These are phyloP conservation scores for Candida easanensis DNA, from an alignment of 805 yeast species.

Conservation along the genomic window DNA sequence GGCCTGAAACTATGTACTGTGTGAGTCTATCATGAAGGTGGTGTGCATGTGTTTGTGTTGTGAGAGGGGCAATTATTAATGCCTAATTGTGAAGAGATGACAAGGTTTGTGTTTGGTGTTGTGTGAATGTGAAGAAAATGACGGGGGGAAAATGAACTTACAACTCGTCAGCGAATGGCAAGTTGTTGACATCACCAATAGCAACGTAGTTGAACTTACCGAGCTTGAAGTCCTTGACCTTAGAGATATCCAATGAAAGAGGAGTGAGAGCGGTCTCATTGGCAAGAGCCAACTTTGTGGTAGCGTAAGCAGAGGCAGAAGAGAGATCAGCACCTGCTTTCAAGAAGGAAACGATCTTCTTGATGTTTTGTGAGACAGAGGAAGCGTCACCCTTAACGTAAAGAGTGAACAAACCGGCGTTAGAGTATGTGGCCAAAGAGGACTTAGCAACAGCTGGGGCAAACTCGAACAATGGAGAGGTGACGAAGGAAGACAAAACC, in stretches of 20 bases:
- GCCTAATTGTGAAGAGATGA: neutral
- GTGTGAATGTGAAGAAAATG: neutral
- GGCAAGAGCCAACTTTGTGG: conserved; percentile 40
- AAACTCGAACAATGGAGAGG: conserved; percentile 54
- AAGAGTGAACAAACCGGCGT: conserved; percentile 78
- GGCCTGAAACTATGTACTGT: conserved; percentile 7
- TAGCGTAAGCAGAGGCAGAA: conserved; percentile 54
- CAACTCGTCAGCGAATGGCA: conserved; percentile 90
- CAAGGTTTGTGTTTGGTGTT: neutral
- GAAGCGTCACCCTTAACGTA: conserved; percentile 59
- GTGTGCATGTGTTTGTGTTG: neutral
- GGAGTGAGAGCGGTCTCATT: conserved; percentile 37
- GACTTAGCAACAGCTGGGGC: conserved; percentile 53
- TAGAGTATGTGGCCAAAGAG: conserved; percentile 61
- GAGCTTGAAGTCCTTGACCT: conserved; percentile 44
- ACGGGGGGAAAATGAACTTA: conserved; percentile 33
- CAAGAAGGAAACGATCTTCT: conserved; percentile 51
- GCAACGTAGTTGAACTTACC: conserved; percentile 81
- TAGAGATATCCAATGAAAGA: conserved; percentile 34
- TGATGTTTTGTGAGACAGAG: conserved; percentile 58
- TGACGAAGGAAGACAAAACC: conserved; percentile 65
- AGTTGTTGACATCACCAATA: conserved; percentile 79
- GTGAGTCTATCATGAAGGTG: conserved; percentile 5
- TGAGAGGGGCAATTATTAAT: neutral
- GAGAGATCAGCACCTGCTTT: conserved; percentile 55